phyloP scores from a whole-genome alignment of 441 rosid genomes.

The Codiaeum variegatum region DNA sequence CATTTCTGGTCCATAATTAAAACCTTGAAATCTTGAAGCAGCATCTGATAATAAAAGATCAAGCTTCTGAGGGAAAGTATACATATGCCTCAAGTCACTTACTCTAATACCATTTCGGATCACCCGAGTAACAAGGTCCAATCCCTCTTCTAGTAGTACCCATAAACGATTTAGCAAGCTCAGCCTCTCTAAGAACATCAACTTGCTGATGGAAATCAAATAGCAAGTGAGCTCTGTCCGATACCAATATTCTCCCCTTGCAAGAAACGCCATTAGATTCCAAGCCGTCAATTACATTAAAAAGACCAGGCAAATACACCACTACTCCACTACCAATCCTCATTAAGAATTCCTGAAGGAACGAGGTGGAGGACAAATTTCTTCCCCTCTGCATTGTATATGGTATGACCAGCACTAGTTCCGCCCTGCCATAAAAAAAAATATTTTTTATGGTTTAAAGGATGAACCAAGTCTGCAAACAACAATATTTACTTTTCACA shows the following conservation, averaged over 20 bases:
- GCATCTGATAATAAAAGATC: slow-evolving; percentile 70
- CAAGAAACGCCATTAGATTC: slow-evolving; percentile 80
- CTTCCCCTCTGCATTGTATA: slow-evolving; percentile 85
- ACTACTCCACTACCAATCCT: slow-evolving; percentile 96
- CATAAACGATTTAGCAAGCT: slow-evolving; percentile 84
- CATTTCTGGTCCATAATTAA: slow-evolving; percentile 65
- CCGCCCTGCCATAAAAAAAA: slow-evolving; percentile 65
- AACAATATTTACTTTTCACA: background rate
- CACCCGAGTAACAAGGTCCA: slow-evolving; percentile 76
- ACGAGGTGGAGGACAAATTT: slow-evolving; percentile 95
- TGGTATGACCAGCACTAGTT: slow-evolving; percentile 99
- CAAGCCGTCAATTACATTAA: slow-evolving; percentile 78
- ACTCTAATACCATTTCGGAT: slow-evolving; percentile 89
- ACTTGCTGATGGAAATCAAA: slow-evolving; percentile 90
- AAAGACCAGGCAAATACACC: slow-evolving; percentile 79
- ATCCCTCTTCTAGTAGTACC: slow-evolving; percentile 94
- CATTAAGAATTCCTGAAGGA: slow-evolving; percentile 85
- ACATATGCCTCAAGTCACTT: slow-evolving; percentile 87
- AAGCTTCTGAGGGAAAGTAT: slow-evolving; percentile 83
- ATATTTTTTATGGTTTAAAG: background rate
- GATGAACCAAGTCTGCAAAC: background rate
- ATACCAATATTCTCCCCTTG: slow-evolving; percentile 86
- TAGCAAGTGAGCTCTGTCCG: slow-evolving; percentile 84
- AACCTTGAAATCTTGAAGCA: slow-evolving; percentile 66
- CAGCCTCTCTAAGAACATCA: slow-evolving; percentile 82